These are phyloP conservation scores for Chalaropsis thielavioides DNA, from an alignment of 2,329 filamentous ascomycete genomes.

Conservation along the genomic window DNA sequence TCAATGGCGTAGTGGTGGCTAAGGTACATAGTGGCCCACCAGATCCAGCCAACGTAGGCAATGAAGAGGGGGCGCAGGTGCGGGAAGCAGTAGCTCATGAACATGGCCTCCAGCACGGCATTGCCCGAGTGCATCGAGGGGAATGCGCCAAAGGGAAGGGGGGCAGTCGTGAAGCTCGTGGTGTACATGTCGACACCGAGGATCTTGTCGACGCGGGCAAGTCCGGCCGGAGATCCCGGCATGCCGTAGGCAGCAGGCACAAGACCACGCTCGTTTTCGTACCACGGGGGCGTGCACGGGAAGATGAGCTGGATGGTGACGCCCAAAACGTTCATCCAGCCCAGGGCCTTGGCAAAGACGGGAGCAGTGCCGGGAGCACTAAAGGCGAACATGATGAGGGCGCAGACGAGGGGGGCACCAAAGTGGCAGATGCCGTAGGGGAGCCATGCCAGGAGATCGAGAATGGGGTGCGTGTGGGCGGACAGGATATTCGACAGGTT, in stretches of 20 bases:
- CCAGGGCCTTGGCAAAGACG: constrained; percentile 73
- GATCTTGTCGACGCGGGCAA: constrained; percentile 78
- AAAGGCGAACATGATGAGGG: constrained; percentile 71
- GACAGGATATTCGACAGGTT: constrained; percentile 94
- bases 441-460: constrained; percentile 83
- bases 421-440: constrained; percentile 90
- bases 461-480: constrained; percentile 66
- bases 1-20: constrained; percentile 96
- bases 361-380: constrained; percentile 73
- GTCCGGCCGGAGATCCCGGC: constrained; percentile 72
- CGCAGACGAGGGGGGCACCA: constrained; percentile 66
- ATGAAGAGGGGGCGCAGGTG: constrained; percentile 66
- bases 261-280: constrained; percentile 82
- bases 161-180: constrained; percentile 76
- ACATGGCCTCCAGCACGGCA: constrained; percentile 76
- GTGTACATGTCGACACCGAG: constrained; percentile 88
- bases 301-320: constrained; percentile 81
- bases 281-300: constrained; percentile 93
- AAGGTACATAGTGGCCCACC: constrained; percentile 98
- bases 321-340: constrained; percentile 80
- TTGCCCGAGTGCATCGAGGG: constrained; percentile 83
- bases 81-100: constrained; percentile 88
- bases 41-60: constrained; percentile 79
- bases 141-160: constrained; percentile 88
- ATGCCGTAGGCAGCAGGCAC: constrained; percentile 89